Evolutionary conservation across 2,329 filamentous ascomycete genomes (phyloP).

Genomic region (Aspergillus calidoustus): DNA sequence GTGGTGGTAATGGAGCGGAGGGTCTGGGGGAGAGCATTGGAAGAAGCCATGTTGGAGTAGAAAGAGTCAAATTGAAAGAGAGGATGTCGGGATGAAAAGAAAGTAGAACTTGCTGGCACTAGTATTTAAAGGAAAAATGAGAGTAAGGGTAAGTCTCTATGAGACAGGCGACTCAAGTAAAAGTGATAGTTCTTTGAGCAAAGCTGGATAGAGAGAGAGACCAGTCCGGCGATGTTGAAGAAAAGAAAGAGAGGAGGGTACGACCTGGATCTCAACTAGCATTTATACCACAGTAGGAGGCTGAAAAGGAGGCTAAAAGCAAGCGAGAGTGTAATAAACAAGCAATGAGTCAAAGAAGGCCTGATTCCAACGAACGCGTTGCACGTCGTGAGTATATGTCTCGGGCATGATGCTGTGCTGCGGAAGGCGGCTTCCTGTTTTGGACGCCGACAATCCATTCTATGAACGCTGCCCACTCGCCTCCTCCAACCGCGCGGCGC

Average conservation of each 20-base stretch:
- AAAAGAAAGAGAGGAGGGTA: background rate
- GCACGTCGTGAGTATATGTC: background rate
- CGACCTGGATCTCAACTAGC: background rate
- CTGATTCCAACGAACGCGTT: background rate
- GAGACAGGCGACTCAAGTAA: background rate
- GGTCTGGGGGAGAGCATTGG: constrained; percentile 54
- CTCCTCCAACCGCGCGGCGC: too few species aligned
- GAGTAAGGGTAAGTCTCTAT: background rate
- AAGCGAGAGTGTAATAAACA: constrained; percentile 1
- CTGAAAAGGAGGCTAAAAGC: background rate
- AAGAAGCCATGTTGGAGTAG: constrained; percentile 33
- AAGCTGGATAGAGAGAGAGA: background rate
- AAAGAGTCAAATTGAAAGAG: background rate
- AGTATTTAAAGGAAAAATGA: background rate
- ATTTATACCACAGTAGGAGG: background rate
- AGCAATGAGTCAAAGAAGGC: background rate
- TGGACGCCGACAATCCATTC: background rate
- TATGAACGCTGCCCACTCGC: too few species aligned
- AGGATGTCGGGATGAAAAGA: background rate
- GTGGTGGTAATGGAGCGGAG: constrained; percentile 60
- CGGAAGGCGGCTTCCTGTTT: background rate
- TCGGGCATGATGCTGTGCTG: background rate
- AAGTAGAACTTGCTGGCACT: background rate
- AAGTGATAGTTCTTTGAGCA: background rate
- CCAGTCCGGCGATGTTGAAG: background rate